These are phyloP conservation scores for Discostella pseudostelligera DNA, from an alignment of 108 stramenopile genomes.

Conservation along the genomic window DNA sequence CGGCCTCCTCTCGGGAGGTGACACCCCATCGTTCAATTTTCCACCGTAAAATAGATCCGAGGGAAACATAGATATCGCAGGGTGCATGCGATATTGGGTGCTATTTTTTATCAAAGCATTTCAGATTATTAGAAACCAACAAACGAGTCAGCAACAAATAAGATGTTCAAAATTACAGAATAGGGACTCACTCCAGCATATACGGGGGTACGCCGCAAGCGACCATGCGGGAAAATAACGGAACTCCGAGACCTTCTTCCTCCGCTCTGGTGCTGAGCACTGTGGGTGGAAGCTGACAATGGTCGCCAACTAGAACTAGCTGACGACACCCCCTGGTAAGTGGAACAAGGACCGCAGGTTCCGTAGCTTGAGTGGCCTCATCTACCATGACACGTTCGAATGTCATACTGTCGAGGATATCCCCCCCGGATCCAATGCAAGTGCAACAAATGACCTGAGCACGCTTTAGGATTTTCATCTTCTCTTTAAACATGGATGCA, in stretches of 20 bases:
- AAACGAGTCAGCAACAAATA: no score
- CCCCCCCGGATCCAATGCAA: constrained; percentile 91
- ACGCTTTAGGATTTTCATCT: constrained; percentile 73
- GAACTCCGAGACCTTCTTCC: constrained; percentile 86
- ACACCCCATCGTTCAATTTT: constrained; percentile 80
- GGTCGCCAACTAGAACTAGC: constrained; percentile 95
- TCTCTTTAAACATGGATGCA: constrained; percentile 69
- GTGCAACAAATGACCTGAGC: constrained; percentile 95
- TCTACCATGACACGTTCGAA: constrained; percentile 93
- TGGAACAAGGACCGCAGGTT: constrained; percentile 90
- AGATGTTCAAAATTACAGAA: no score
- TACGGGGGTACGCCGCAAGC: constrained; percentile 86
- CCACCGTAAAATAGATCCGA: constrained; percentile 90
- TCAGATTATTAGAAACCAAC: no score
- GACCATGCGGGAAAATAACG: constrained; percentile 88
- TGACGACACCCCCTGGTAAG: constrained; percentile 89
- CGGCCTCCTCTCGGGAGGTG: constrained; percentile 83
- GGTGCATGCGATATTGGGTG: constrained; percentile 96
- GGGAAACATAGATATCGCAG: constrained; percentile 90
- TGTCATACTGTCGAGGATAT: constrained; percentile 80
- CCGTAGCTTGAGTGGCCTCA: constrained; percentile 93
- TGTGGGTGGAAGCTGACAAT: constrained; percentile 94
- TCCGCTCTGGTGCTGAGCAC: constrained; percentile 85
- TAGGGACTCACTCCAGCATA: no score
- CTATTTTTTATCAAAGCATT: no score